Evolutionary conservation across 2,329 filamentous ascomycete species (phyloP).

Genomic region (Fusarium lateritium): DNA sequence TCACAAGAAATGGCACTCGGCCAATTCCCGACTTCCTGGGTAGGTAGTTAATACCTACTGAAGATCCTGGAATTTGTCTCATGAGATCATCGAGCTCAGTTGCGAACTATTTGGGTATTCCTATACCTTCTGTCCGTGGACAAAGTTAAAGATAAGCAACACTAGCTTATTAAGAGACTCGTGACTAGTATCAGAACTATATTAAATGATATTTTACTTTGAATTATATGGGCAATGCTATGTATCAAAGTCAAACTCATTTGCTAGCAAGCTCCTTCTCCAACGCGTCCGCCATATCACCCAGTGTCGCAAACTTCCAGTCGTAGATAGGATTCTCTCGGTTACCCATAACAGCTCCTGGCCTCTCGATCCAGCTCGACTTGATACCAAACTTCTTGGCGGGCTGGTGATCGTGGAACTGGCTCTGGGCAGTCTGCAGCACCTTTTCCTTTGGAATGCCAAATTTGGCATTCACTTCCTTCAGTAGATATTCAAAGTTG

Average conservation of each 20-base stretch:
- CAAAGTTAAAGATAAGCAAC: too few relatives aligned
- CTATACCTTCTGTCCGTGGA: too few relatives aligned
- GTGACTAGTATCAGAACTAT: too few relatives aligned
- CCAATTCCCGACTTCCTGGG: too few relatives aligned
- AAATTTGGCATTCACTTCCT: conserved; percentile 67
- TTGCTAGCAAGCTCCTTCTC: conserved; percentile 37
- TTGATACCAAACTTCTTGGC: conserved; percentile 71
- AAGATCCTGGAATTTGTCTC: too few relatives aligned
- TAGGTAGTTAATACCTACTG: too few relatives aligned
- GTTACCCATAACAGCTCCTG: conserved; percentile 57
- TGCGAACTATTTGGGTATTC: too few relatives aligned
- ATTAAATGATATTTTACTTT: not conserved
- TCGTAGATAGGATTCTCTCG: conserved; percentile 62
- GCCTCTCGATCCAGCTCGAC: conserved; percentile 73
- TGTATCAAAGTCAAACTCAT: not conserved
- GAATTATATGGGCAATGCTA: not conserved
- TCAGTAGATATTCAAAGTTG: conserved; percentile 78
- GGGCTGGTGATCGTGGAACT: conserved; percentile 79
- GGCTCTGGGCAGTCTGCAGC: conserved; percentile 77
- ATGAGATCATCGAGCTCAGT: too few relatives aligned
- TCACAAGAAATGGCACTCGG: too few relatives aligned
- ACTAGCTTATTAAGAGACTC: too few relatives aligned
- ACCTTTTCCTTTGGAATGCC: conserved; percentile 69
- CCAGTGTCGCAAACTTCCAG: conserved; percentile 72
- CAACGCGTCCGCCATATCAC: conserved; percentile 69